These are phyloP conservation scores for Pyrenochaeta sp. DNA, from an alignment of 2,329 filamentous ascomycete species.

Conservation along the genomic window DNA sequence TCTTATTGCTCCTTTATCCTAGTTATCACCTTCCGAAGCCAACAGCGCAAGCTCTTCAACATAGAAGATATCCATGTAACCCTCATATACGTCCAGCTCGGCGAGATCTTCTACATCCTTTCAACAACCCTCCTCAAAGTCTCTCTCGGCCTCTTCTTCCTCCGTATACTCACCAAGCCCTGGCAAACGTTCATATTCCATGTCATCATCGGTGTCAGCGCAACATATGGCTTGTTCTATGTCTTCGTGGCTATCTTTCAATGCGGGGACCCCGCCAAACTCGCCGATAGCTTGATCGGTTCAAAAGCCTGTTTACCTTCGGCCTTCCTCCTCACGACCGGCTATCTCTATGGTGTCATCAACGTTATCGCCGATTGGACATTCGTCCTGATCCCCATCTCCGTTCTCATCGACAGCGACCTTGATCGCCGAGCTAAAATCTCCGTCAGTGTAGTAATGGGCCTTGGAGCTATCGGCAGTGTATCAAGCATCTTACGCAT, in stretches of 20 bases:
- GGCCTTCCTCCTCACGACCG: conserved; percentile 30
- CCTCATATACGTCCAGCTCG: conserved; percentile 40
- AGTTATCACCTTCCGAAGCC: conserved; percentile 25
- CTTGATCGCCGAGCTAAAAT: conserved; percentile 56
- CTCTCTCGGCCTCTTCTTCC: conserved; percentile 48
- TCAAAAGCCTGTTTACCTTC: conserved; percentile 34
- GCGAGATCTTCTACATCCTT: conserved; percentile 62
- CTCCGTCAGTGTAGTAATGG: conserved; percentile 56
- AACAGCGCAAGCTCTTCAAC: conserved; percentile 18
- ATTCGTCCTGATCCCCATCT: conserved; percentile 45
- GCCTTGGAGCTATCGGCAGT: conserved; percentile 51
- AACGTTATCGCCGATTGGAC: conserved; percentile 48
- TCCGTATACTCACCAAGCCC: conserved; percentile 41
- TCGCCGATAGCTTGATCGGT: conserved; percentile 31
- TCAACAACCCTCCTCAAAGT: conserved; percentile 59
- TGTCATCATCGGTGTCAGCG: conserved; percentile 30
- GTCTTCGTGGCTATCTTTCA: conserved; percentile 39
- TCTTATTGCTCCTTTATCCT: conserved; percentile 38
- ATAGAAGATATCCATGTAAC: conserved; percentile 21
- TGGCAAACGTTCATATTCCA: conserved; percentile 43
- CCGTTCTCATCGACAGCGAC: conserved; percentile 50
- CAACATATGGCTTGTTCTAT: conserved; percentile 41
- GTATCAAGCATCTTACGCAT: conserved; percentile 43
- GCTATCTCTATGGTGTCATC: conserved; percentile 43
- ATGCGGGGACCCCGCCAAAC: conserved; percentile 38